phyloP scores from a whole-genome alignment of 2,329 filamentous ascomycete species.

The Colletotrichum sp. region DNA sequence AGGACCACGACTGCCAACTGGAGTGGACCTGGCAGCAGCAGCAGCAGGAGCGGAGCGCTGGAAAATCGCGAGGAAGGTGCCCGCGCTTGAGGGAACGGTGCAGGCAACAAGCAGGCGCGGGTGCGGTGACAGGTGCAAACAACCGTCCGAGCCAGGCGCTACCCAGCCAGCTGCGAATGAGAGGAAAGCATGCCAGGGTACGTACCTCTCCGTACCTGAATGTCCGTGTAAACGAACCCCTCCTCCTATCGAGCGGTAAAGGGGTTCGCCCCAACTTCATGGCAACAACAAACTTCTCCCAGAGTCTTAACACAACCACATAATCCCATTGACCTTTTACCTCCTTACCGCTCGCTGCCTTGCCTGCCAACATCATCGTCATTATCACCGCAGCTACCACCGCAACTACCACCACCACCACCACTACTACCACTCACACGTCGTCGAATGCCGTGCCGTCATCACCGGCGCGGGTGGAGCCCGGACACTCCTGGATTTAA shows the following conservation, averaged over 20 bases:
- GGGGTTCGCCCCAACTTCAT: background rate
- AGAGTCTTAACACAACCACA: background rate
- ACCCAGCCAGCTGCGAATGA: background rate
- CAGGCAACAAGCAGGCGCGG: background rate
- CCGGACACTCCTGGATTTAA: slow-evolving; percentile 8
- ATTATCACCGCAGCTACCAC: background rate
- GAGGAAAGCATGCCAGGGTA: background rate
- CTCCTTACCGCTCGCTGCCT: background rate
- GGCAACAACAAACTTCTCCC: background rate
- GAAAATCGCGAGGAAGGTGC: background rate
- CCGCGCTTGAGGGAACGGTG: background rate
- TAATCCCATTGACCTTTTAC: background rate
- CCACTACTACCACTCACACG: background rate
- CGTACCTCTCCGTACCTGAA: background rate
- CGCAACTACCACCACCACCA: background rate
- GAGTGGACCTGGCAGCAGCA: background rate
- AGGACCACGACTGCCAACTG: background rate
- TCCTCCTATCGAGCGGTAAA: background rate
- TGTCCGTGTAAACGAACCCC: background rate
- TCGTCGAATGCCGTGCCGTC: background rate
- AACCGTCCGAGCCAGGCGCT: background rate
- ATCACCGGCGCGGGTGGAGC: slow-evolving; percentile 2
- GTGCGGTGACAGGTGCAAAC: background rate
- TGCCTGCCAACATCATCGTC: background rate
- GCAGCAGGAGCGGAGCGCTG: background rate